Conservation (phyloP, 2,329 filamentous ascomycete species). For the Metarhizium album region DNA sequence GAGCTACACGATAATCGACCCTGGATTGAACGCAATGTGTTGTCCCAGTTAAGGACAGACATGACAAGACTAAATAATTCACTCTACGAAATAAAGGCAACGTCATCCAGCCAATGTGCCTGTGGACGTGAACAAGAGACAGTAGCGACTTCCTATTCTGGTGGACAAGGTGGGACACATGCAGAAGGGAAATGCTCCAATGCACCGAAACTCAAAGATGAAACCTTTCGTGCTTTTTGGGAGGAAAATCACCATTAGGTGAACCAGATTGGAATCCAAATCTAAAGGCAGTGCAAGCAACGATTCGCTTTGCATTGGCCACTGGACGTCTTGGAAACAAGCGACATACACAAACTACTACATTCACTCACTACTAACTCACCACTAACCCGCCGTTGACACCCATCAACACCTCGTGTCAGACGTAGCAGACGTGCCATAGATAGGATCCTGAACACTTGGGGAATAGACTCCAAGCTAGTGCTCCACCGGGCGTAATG, state of each 20-base stretch:
- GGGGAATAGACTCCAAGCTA: too few relatives aligned
- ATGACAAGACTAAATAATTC: conserved; percentile 5
- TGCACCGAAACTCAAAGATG: neutral
- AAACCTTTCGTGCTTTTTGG: neutral
- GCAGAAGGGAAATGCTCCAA: neutral
- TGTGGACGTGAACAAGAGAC: conserved; percentile 5
- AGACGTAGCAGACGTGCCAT: too few relatives aligned
- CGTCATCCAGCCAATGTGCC: conserved; percentile 1
- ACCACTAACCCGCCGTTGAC: too few relatives aligned
- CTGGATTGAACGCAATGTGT: neutral
- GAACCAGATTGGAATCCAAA: neutral
- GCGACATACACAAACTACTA: too few relatives aligned
- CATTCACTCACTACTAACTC: too few relatives aligned
- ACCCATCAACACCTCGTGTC: too few relatives aligned
- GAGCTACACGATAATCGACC: conserved; percentile 1
- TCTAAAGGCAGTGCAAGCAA: neutral
- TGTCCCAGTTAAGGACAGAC: conserved; percentile 2
- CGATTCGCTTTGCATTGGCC: neutral
- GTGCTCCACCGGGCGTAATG: too few relatives aligned
- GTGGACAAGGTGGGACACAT: conserved; percentile 3
- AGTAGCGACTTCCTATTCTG: conserved; percentile 5
- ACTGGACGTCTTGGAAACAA: too few relatives aligned
- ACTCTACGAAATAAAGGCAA: conserved; percentile 4
- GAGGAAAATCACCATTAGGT: neutral
- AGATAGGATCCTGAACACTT: too few relatives aligned